Evolutionary conservation across 441 rosid species (phyloP).

Genomic region (Arabidopsis lyrata): DNA sequence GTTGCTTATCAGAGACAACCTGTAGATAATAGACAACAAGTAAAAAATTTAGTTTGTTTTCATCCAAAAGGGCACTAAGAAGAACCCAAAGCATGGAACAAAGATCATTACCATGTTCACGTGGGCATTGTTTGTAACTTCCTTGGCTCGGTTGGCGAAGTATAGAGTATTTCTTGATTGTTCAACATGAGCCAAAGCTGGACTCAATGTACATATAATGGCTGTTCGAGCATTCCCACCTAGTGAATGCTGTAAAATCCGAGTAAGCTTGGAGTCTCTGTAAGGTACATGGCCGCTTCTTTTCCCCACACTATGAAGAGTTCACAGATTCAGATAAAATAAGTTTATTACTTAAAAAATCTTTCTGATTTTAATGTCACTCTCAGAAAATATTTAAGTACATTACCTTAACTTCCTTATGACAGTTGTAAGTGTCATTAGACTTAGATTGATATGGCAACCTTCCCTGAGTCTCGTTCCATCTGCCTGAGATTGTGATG

Average conservation of each 20-base stretch:
- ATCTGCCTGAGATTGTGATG: constrained; percentile 94
- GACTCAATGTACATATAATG: constrained; percentile 95
- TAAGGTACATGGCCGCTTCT: constrained; percentile 95
- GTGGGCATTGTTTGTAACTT: constrained; percentile 97
- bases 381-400: constrained; percentile 15
- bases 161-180: constrained; percentile 96
- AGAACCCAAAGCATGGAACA: constrained; percentile 26
- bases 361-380: not conserved
- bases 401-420: constrained; percentile 93
- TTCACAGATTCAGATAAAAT: constrained; percentile 26
- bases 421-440: constrained; percentile 98
- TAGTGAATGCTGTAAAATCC: constrained; percentile 95
- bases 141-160: constrained; percentile 98
- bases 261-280: constrained; percentile 97
- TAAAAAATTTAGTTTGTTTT: constrained; percentile 18
- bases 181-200: constrained; percentile 86
- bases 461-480: constrained; percentile 98
- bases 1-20: constrained; percentile 97
- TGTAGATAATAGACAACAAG: constrained; percentile 39
- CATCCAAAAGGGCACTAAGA: constrained; percentile 4
- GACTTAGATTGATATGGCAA: constrained; percentile 96
- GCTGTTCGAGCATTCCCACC: constrained; percentile 99
- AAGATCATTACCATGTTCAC: constrained; percentile 86
- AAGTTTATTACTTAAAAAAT: not conserved
- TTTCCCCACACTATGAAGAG: constrained; percentile 79